A percentile compares a stretch with the other conserved stretches of the same genome.
Evolutionary conservation across 148 eudicot species (phyloP).

Genomic region (Cornus kousa): DNA sequence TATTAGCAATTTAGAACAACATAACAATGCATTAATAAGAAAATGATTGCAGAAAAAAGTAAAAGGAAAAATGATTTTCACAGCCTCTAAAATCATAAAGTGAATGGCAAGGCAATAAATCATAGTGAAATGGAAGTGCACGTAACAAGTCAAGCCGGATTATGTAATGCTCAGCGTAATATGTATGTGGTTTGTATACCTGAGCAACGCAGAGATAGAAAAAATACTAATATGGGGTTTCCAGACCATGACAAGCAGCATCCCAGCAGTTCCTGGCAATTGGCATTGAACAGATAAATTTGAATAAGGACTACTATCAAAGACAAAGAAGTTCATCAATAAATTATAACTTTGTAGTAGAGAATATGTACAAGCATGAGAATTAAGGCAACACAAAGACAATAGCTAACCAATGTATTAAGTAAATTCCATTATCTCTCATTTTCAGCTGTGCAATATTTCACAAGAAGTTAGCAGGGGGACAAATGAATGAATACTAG

Average conservation of each 20-base stretch:
- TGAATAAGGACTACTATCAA: slow-evolving; percentile 3
- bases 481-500: too few relatives aligned
- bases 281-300: slow-evolving; percentile 21
- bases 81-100: not conserved
- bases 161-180: not conserved
- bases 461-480: not conserved
- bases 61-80: not conserved
- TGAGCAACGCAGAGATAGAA: slow-evolving; percentile 60
- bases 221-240: slow-evolving; percentile 72
- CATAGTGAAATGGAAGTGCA: not conserved
- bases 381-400: not conserved
- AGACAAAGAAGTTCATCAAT: not conserved
- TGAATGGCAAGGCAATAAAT: not conserved
- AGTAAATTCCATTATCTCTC: not conserved
- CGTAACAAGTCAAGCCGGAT: not conserved
- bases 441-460: not conserved
- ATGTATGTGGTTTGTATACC: slow-evolving; percentile 33
- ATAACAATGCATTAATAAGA: not conserved
- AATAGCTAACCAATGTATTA: not conserved
- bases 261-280: slow-evolving; percentile 81
- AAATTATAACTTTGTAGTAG: not conserved
- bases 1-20: not conserved
- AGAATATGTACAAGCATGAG: not conserved
- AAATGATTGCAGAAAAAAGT: not conserved
- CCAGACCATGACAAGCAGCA: slow-evolving; percentile 91